These are phyloP conservation scores for Coemansia sp. DNA, from an alignment of 192 early-diverging fungal species.

Conservation along the genomic window DNA sequence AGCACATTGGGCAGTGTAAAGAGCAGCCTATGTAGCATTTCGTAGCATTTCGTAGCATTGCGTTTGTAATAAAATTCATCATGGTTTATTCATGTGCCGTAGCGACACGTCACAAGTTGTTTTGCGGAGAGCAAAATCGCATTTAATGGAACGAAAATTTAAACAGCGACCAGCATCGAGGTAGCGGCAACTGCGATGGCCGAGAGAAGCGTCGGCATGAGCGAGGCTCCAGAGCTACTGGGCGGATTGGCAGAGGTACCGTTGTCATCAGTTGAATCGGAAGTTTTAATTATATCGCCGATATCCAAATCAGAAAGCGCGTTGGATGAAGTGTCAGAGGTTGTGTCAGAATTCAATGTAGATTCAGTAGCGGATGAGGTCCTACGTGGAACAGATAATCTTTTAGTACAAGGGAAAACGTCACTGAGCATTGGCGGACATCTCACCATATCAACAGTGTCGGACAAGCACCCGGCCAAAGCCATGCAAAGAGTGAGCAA, in stretches of 20 bases:
- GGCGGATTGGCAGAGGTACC: neutral
- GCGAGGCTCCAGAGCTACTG: neutral
- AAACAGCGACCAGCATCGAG: neutral
- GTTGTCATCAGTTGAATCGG: too few species aligned
- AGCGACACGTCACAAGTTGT: too few species aligned
- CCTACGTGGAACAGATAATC: neutral
- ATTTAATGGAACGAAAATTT: neutral
- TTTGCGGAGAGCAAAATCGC: too few species aligned
- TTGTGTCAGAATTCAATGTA: neutral
- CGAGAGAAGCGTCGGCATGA: neutral
- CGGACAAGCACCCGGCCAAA: too few species aligned
- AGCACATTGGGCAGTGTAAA: constrained; percentile 9
- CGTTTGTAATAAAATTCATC: too few species aligned
- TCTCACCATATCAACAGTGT: too few species aligned
- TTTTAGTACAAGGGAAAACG: neutral
- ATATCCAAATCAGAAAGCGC: too few species aligned
- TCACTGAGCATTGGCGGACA: too few species aligned
- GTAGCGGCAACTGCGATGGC: neutral
- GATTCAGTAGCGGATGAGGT: neutral
- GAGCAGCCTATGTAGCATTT: neutral
- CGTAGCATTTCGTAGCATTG: too few species aligned
- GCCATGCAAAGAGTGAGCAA: neutral
- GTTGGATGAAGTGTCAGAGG: too few species aligned
- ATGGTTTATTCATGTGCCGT: too few species aligned
- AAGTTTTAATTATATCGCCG: neutral